phyloP scores from a whole-genome alignment of 2,329 filamentous ascomycete species.

The Trichoderma atrobrunneum region DNA sequence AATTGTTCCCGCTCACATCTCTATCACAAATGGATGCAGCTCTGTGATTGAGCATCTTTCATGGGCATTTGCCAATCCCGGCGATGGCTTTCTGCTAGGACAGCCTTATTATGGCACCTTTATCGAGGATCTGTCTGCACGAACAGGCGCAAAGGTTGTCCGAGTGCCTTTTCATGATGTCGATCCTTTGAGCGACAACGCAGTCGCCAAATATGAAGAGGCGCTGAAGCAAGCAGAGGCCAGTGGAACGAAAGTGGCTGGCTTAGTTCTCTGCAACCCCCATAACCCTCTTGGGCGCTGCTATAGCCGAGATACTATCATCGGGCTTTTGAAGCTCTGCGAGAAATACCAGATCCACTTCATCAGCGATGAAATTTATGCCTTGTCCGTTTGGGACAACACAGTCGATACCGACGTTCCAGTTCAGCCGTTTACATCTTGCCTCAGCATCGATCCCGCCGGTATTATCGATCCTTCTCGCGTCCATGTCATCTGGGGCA shows the following conservation, averaged over 20 bases:
- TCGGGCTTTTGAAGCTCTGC: constrained; percentile 45
- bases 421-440: constrained; percentile 42
- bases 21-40: constrained; percentile 40
- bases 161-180: constrained; percentile 42
- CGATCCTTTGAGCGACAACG: constrained; percentile 42
- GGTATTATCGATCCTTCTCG: constrained; percentile 46
- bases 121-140: constrained; percentile 41
- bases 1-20: constrained; percentile 34
- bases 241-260: constrained; percentile 40
- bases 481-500: constrained; percentile 50
- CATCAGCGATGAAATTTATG: constrained; percentile 51
- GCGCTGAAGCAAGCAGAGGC: constrained; percentile 38
- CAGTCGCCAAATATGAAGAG: constrained; percentile 45
- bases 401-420: constrained; percentile 27
- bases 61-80: constrained; percentile 39
- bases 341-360: constrained; percentile 48
- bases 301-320: constrained; percentile 39
- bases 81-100: constrained; percentile 40
- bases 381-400: constrained; percentile 48
- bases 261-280: constrained; percentile 48
- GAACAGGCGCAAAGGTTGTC: constrained; percentile 41
- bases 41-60: constrained; percentile 40
- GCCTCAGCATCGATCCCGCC: constrained; percentile 41
- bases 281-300: constrained; percentile 51
- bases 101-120: constrained; percentile 48